Percentiles rank a stretch among this genome's conserved stretches.
These are phyloP conservation scores for Cucumis variabilis DNA, from an alignment of 331 rosid genomes.

Conservation along the genomic window DNA sequence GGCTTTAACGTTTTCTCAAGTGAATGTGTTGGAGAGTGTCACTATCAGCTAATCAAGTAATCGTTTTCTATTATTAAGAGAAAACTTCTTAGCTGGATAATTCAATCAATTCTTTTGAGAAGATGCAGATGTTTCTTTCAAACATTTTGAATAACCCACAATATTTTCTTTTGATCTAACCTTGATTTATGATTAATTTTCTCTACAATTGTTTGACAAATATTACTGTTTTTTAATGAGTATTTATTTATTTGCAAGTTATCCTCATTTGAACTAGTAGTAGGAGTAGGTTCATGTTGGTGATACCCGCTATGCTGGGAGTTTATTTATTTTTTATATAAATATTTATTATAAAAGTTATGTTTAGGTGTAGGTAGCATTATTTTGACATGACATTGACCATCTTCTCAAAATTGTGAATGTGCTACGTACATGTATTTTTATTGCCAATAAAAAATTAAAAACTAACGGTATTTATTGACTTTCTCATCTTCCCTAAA, in stretches of 20 bases:
- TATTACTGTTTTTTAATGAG: not conserved
- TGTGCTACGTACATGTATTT: not conserved
- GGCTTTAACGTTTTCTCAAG: too few species aligned
- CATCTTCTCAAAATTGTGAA: conserved; percentile 10
- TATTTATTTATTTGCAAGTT: too few species aligned
- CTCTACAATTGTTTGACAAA: not conserved
- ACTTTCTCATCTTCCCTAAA: conserved; percentile 29
- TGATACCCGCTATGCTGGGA: too few species aligned
- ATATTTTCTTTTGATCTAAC: not conserved
- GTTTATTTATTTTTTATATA: too few species aligned
- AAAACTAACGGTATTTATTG: not conserved
- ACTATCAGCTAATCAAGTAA: too few species aligned
- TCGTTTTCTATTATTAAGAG: too few species aligned
- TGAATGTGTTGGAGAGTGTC: too few species aligned
- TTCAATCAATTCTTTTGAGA: too few species aligned
- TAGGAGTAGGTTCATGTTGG: too few species aligned
- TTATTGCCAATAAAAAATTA: not conserved
- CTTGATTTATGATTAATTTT: not conserved
- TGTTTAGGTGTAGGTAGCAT: not conserved
- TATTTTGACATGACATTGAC: not conserved
- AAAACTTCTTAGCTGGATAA: too few species aligned
- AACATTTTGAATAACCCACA: not conserved
- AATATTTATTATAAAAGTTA: not conserved
- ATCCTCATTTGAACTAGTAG: too few species aligned
- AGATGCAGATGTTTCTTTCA: conserved; percentile 19